Evolutionary conservation across 495 filamentous ascomycete genomes (phyloP), one percentile per base, ranked within the genome.

Genomic region (Podospora anserina): DNA sequence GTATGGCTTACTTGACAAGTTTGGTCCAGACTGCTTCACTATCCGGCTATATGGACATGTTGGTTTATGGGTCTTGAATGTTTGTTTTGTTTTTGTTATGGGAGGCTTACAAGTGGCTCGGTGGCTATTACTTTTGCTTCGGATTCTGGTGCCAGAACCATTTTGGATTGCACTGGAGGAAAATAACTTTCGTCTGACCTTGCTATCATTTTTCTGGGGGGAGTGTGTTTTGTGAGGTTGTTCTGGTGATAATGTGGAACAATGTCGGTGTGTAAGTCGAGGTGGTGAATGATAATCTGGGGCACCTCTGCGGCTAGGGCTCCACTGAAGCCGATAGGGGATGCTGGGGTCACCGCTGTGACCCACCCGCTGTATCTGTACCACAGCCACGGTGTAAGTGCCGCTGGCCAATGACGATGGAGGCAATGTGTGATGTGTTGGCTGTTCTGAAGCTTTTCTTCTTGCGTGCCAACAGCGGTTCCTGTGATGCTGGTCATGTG

Each of bases 21-120:
- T 86, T 89, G 23, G 86, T 86, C 92, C 92, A 96, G 77, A 83
- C 84, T n/a, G 91, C 91, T 69, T 94, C 90, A 15, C 66, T 75
- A 44, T 81, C 76, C 19, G 70, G 69, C 82, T 84, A 61, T 68
- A 60, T 56, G 54, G 30, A 63, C 18, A 18, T 49, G 34, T 28
- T 58, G 66, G 28, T 66, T 53, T 60, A 23, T 16, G 19, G 30
- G 34, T 49, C 7, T 49, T 6, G 20, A 44, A 19, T 4, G 0
- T n/a, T 65, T 27, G 2, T 61, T 60, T 34, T 64, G 13, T 11
- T 64, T 58, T 6, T 32, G 30, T 39, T 9, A 19, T n/a, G 32
- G 53, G 11, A 26, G 11, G 74, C 76, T 71, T 70, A 80, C 78
- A 49, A 78, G 75, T 32, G 75, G 74, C 71, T 77, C 68, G 18